Percentiles rank a stretch among this genome's conserved stretches.
Evolutionary conservation across 352 stramenopile genomes (phyloP).

Genomic region (Blastocystis sp.): DNA sequence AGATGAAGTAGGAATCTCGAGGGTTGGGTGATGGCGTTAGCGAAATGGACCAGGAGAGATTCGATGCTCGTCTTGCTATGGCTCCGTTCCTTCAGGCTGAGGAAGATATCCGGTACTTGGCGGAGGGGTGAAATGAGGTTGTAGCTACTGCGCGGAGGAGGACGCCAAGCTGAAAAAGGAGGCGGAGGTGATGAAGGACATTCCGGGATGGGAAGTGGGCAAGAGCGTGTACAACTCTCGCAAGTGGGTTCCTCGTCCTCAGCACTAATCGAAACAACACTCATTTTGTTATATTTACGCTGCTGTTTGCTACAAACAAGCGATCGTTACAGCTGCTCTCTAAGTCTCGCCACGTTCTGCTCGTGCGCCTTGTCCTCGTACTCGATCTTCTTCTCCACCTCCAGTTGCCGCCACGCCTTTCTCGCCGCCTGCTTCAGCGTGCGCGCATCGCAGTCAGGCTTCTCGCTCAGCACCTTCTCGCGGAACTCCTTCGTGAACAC

Average conservation of each 20-base stretch:
- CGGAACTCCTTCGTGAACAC: constrained; percentile 14
- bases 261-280: constrained; percentile 66
- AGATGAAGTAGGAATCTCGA: constrained; percentile 31
- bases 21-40: constrained; percentile 32
- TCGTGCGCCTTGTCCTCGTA: constrained; percentile 37
- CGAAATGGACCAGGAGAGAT: constrained; percentile 80
- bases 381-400: constrained; percentile 42
- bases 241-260: constrained; percentile 75
- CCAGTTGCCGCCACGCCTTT: constrained; percentile 17
- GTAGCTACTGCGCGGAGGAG: constrained; percentile 80
- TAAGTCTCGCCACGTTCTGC: neutral
- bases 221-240: constrained; percentile 84
- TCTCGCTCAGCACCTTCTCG: neutral
- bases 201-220: constrained; percentile 84
- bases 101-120: constrained; percentile 81
- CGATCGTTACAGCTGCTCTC: neutral
- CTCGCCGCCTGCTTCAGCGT: neutral
- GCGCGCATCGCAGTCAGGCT: neutral
- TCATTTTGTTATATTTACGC: constrained; percentile 17
- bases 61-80: constrained; percentile 86
- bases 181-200: constrained; percentile 89
- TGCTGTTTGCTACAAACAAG: constrained; percentile 30
- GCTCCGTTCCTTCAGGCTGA: constrained; percentile 90
- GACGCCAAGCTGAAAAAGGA: constrained; percentile 84
- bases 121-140: constrained; percentile 31